Evolutionary conservation across 2,329 filamentous ascomycete genomes (phyloP).

Genomic region (Metarhizium brunneum): DNA sequence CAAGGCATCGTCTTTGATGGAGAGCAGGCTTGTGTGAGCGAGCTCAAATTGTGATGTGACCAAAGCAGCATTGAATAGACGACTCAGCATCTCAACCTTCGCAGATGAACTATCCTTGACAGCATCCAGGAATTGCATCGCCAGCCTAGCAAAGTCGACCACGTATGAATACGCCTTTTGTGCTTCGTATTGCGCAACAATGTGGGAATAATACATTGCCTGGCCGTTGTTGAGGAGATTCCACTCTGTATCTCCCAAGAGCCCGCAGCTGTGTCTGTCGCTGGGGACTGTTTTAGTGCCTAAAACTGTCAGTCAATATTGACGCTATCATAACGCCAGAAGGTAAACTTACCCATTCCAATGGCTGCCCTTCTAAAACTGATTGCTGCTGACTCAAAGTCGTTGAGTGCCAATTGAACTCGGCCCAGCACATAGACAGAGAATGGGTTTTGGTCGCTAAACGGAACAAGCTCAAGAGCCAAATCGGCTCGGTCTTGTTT

Average conservation of each 20-base stretch:
- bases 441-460: constrained; percentile 49
- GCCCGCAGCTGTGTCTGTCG: constrained; percentile 49
- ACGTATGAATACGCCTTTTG: constrained; percentile 70
- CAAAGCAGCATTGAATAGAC: constrained; percentile 75
- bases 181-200: constrained; percentile 73
- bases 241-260: constrained; percentile 71
- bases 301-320: constrained; percentile 14
- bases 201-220: constrained; percentile 77
- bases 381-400: constrained; percentile 62
- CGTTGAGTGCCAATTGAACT: constrained; percentile 62
- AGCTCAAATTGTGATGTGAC: constrained; percentile 71
- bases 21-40: constrained; percentile 69
- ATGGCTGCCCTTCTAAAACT: constrained; percentile 78
- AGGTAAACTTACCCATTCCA: constrained; percentile 60
- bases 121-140: constrained; percentile 51
- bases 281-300: constrained; percentile 36
- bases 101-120: constrained; percentile 27
- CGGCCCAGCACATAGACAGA: constrained; percentile 79
- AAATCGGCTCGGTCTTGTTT: constrained; percentile 51
- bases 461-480: constrained; percentile 46
- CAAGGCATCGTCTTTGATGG: constrained; percentile 63
- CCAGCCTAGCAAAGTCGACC: constrained; percentile 70
- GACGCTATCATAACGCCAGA: neutral
- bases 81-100: constrained; percentile 65
- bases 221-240: constrained; percentile 61